Base-by-base conservation (phyloP, 108 stramenopile species). In the Cyclotella cryptica region DNA sequence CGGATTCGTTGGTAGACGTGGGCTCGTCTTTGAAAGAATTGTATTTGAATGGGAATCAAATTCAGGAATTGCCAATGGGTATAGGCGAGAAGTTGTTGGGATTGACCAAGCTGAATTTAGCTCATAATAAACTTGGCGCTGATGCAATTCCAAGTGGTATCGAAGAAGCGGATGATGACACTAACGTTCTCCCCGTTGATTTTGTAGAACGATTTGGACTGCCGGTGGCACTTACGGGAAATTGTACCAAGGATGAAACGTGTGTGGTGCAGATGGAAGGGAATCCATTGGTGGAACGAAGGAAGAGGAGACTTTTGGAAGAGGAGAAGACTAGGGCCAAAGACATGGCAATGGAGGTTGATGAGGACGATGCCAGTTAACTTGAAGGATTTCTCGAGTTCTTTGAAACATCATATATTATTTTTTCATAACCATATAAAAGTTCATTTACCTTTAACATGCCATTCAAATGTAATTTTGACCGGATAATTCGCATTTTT, bases 11-110 rank as follows among this genome's bases (percentile, higher is more conserved):
- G 39, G 69, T 55, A 0, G 39, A 74, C 43, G 75, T 62, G 19
- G 80, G 67, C 13, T 18, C 74, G 9, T 29, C 71, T 10, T 74
- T 90, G 61, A 71, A 74, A 53, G 77, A 79, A 49, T 13, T 90
- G 19, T 87, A 86, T 71, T 72, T 84, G 18, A 90, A 90, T 74
- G 74, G 77, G 4, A 88, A 88, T 72, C 49, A 74, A 55, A 54
- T 90, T 43, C 19, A 58, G 44, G 9, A 15, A 26, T n/a, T 90
- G 3, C 90, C 90, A 12, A 47, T 46, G 9, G 79, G 72, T 47
- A 24, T 89, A 9, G 66, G 76, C 15, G 18, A 68, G 0, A 57
- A 64, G 21, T 73, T 84, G 27, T 51, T 57, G 11, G 47, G 44
- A 18, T 46, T 90, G 42, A 60, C 65, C 47, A 84, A 84, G 24